These are phyloP conservation scores for Rhododendron kiyosumense DNA, from an alignment of 148 eudicot genomes.

Conservation along the genomic window DNA sequence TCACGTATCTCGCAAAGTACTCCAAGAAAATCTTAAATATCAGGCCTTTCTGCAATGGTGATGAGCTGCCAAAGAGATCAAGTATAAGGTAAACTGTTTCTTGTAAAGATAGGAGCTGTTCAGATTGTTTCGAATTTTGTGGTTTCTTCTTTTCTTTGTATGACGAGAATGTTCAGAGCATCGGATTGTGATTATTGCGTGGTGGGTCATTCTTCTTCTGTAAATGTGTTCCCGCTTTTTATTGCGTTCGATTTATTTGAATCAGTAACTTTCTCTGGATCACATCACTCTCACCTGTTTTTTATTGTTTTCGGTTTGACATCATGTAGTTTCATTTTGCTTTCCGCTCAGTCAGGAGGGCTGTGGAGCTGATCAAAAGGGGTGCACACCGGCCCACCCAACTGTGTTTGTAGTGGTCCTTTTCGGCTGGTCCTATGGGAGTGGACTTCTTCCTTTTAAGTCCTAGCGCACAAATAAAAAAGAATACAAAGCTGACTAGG, in stretches of 20 bases:
- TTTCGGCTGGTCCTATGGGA: no score
- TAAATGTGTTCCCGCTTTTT: background rate
- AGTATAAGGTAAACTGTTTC: slow-evolving; percentile 1
- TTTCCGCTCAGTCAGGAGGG: background rate
- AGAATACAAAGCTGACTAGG: no score
- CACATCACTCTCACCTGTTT: background rate
- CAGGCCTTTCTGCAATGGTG: background rate
- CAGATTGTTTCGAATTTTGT: slow-evolving; percentile 16
- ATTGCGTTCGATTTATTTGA: background rate
- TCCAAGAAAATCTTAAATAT: background rate
- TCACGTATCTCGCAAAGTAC: background rate
- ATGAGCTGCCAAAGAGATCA: background rate
- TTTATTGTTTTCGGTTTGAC: background rate
- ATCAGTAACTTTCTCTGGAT: background rate
- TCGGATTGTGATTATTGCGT: background rate
- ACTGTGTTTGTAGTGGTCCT: background rate
- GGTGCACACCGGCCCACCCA: background rate
- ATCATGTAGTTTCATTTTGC: background rate
- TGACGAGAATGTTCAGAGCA: background rate
- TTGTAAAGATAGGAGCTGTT: slow-evolving; percentile 24
- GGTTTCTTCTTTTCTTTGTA: background rate
- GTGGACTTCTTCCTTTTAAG: no score
- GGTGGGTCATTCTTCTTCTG: background rate
- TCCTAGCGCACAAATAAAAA: no score
- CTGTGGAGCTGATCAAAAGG: background rate